Evolutionary conservation across 148 eudicot genomes (phyloP), one percentile per base, ranked within the genome.

Genomic region (Camellia japonica): DNA sequence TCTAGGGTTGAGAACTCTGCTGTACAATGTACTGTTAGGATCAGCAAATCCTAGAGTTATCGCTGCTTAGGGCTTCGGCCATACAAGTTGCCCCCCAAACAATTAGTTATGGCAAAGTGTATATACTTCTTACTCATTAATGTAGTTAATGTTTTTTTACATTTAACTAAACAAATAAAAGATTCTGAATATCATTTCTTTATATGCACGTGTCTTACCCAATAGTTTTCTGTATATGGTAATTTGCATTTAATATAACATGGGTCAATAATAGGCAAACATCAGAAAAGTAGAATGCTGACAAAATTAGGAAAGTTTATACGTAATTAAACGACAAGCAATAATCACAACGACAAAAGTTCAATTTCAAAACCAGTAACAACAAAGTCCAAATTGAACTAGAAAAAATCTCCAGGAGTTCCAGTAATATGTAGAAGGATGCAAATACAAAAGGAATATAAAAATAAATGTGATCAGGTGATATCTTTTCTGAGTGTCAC

Each of bases 341-440:
- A 47, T 15, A 14, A 72, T 42, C 41, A 15, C 69, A 23, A 18
- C 47, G 41, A 72, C 81, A 71, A 71, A 1, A 80, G 41, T 18
- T 80, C 42, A 58, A 59, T 14, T 44, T 30, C 7, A 18, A 63
- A 41, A 74, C 23, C 41, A 52, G 52, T 73, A 16, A 38, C 58
- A 16, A 51, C 72, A 47, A 66, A 16, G 72, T 64, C 14, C 79
- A 66, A 49, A 77, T 52, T 52, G 38, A 61, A 52, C n/a, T 8
- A 6, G 7, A 74, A 38, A 19, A 56, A 60, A n/a, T 69, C 58
- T n/a, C 52, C 63, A 81, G 61, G 44, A 66, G 44, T 62, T 81
- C 41, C 68, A 61, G 23, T 23, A 23, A 23, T 23, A 23, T 23
- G 23, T 23, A 23, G 23, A 23, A 23, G 23, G 23, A 23, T 23